Conservation (phyloP, 2,329 filamentous ascomycete species). For the Leptographium wingfieldii region DNA sequence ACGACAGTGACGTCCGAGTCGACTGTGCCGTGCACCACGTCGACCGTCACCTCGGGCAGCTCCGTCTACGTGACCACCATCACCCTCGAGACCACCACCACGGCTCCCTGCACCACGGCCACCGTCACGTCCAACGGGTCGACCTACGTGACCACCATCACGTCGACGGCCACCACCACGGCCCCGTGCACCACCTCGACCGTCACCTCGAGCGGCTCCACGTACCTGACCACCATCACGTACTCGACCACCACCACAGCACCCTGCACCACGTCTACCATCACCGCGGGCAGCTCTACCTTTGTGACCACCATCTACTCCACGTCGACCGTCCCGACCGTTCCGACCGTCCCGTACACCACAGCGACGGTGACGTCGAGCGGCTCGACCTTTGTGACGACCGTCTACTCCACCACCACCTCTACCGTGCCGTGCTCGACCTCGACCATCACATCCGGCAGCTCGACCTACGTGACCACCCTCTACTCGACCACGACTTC, state of each 20-base stretch:
- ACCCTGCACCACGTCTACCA: conserved; percentile 1
- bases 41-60: neutral
- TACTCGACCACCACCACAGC: neutral
- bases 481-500: neutral
- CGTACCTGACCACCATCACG: neutral
- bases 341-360: neutral
- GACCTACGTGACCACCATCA: neutral
- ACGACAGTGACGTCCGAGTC: neutral
- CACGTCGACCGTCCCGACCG: neutral
- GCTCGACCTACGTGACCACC: neutral
- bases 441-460: neutral
- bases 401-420: neutral
- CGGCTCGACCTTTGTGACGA: neutral
- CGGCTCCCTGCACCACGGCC: conserved; percentile 1
- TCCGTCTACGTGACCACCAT: neutral
- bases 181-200: neutral
- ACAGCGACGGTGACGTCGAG: conserved; percentile 1
- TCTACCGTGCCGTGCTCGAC: neutral
- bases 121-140: neutral
- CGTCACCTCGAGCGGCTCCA: neutral
- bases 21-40: neutral
- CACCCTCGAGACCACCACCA: conserved; percentile 2
- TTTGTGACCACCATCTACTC: neutral
- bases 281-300: neutral
- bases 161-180: neutral